Percentiles rank a stretch among this genome's conserved stretches.
These are phyloP conservation scores for Aspergillus pseudoviridinutans DNA, from an alignment of 2,329 filamentous ascomycete species.

Conservation along the genomic window DNA sequence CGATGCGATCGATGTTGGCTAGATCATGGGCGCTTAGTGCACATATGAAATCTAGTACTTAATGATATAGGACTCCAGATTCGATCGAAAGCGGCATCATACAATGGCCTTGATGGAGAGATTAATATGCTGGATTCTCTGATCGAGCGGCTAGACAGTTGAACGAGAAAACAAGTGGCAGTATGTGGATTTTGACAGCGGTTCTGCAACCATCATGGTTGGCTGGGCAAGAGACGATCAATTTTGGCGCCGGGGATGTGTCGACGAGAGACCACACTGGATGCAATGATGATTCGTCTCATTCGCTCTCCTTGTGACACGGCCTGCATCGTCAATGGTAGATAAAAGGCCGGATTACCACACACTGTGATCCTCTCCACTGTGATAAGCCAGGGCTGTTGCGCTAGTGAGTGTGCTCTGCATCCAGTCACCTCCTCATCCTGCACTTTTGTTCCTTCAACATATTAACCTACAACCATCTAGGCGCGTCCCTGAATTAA, in stretches of 20 bases:
- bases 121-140: not conserved
- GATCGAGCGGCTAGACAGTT: not conserved
- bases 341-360: not conserved
- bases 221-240: constrained; percentile 23
- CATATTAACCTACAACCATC: not conserved
- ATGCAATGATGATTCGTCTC: constrained; percentile 11
- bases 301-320: constrained; percentile 18
- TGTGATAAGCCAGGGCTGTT: constrained; percentile 30
- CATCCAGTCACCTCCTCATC: constrained; percentile 23
- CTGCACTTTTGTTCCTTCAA: constrained; percentile 1
- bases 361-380: constrained; percentile 16
- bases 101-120: not conserved
- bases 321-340: constrained; percentile 14
- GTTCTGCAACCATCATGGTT: constrained; percentile 27
- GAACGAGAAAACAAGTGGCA: not conserved
- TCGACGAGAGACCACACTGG: constrained; percentile 18
- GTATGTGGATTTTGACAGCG: constrained; percentile 12
- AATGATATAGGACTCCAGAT: not conserved
- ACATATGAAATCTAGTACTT: too few species aligned
- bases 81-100: not conserved
- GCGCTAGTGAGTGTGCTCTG: constrained; percentile 16
- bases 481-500: constrained; percentile 6
- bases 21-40: not conserved
- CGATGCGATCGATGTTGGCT: not conserved
- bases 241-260: constrained; percentile 24